Base-by-base conservation (phyloP, 2,329 filamentous ascomycete genomes). In the Cordyceps tenuipes region DNA sequence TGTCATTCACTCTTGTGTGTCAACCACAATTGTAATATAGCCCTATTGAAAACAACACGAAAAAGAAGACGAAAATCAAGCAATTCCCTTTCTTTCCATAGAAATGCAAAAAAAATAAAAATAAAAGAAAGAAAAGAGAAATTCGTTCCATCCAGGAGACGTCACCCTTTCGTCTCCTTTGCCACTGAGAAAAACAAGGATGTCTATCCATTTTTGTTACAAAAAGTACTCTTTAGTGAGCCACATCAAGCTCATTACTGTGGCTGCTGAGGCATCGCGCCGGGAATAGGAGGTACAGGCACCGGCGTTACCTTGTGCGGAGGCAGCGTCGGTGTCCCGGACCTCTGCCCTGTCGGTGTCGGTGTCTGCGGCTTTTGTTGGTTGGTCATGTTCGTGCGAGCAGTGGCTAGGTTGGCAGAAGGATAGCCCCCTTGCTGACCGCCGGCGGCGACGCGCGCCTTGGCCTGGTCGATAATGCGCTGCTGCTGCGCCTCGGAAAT, bases 381-480 rank as follows among this genome's bases (percentile, higher is more conserved):
- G 64, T 63, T 70, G 63, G 64, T 71, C 66, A 68, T 67, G 63
- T 68, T 75, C 23, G 74, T 74, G 43, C 77, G 68, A 17, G 68
- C 69, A 9, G 69, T 70, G 21, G 69, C 69, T 17, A 73, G 61
- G 44, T 71, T 13, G 66, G 75, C 71, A 66, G 75, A 77, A 51
- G 76, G 73, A 21, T 71, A 71, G 60, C 76, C 75, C 23, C 72
- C 72, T 31, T 75, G 71, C 62, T 77, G 75, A 55, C 77, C 76
- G 0, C 78, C 76, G 0, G 77, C 76, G 17, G 76, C 76, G 15
- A 76, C 74, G 29, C 78, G 70, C 3, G 77, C 78, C 59, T 78
- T 77, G 8, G 79, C 77, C 67, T 81, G 79, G 57, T 82, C 78
- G 67, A 79, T 70, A 51, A 79, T 75, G 58, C 78, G 76, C 65